Evolutionary conservation across 257 asterid genomes (phyloP), one percentile per base, ranked within the genome.

Genomic region (Forsythia suspensa): DNA sequence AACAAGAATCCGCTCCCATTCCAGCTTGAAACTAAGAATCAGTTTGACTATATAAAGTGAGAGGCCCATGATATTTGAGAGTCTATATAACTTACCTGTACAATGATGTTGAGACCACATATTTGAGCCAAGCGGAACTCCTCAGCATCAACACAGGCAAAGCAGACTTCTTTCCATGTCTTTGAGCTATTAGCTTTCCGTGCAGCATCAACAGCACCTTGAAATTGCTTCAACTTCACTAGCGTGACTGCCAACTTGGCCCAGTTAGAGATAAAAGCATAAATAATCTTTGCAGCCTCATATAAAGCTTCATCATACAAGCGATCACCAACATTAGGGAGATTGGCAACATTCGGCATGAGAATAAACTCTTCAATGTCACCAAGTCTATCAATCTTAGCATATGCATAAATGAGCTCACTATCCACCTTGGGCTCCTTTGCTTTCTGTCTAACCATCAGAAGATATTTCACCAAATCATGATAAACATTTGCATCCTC

Each of bases 371-470:
- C 99, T 85, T 94, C 98, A 66, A 96, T 94, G 36, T 96, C 99
- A 80, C 96, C 93, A 79, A 96, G 86, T 82, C 97, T 82, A 80
- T 91, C 99, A 81, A 96, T 96, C 90, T 96, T 96, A 63, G 99
- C 99, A 89, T 94, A 96, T 4, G 99, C 97, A 85, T 92, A 96
- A 46, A 96, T 94, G 81, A 96, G 97, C 87, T 96, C 99, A 46
- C 99, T 92, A 80, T 96, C 99, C 63, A 96, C 99, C 90, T 89
- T 94, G 20, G 99, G 98, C 80, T 96, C 99, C 90, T 96, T 96
- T 0, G 97, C n/a, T 82, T 92, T 96, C 90, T 90, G 97, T 89
- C 98, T 90, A 72, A 96, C 99, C 98, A 96, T 96, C 82, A 96
- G 92, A 71, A 96, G 92, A 86, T 96, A 96, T 78, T 89, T 94